Evolutionary conservation across 2,329 filamentous ascomycete genomes (phyloP).

Genomic region (Trematosphaeria pertusa): DNA sequence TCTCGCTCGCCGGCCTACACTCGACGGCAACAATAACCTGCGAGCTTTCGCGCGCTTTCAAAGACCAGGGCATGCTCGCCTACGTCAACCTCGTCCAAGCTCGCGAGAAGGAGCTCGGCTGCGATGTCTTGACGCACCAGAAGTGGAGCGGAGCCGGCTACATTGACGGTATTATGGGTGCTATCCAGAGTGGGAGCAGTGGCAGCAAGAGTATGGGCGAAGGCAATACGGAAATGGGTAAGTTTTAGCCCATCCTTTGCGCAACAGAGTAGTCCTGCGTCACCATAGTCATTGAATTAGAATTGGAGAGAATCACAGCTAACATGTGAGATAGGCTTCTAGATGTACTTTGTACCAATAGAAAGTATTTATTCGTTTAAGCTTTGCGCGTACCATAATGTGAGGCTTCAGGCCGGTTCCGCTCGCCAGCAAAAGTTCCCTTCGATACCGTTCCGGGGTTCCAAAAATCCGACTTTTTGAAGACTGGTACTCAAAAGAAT

Average conservation of each 20-base stretch:
- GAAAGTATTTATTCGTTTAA: neutral
- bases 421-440: neutral
- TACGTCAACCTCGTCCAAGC: slow-evolving; percentile 95
- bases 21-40: slow-evolving; percentile 68
- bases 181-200: slow-evolving; percentile 89
- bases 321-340: slow-evolving; percentile 1
- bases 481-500: neutral
- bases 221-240: slow-evolving; percentile 79
- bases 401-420: neutral
- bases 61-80: slow-evolving; percentile 91
- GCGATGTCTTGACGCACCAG: slow-evolving; percentile 94
- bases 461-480: neutral
- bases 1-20: slow-evolving; percentile 70
- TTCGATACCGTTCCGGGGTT: neutral
- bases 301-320: neutral
- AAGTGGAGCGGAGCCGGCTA: slow-evolving; percentile 80
- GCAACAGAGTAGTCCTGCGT: neutral
- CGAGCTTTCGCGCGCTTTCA: slow-evolving; percentile 83
- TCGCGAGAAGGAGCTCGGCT: slow-evolving; percentile 86
- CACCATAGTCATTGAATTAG: no score
- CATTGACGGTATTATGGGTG: slow-evolving; percentile 87
- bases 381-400: no score
- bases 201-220: slow-evolving; percentile 93
- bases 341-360: slow-evolving; percentile 6
- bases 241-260: slow-evolving; percentile 12